Conservation (phyloP, 371 early-diverging fungal genomes). For the Mortierella sp. region DNA sequence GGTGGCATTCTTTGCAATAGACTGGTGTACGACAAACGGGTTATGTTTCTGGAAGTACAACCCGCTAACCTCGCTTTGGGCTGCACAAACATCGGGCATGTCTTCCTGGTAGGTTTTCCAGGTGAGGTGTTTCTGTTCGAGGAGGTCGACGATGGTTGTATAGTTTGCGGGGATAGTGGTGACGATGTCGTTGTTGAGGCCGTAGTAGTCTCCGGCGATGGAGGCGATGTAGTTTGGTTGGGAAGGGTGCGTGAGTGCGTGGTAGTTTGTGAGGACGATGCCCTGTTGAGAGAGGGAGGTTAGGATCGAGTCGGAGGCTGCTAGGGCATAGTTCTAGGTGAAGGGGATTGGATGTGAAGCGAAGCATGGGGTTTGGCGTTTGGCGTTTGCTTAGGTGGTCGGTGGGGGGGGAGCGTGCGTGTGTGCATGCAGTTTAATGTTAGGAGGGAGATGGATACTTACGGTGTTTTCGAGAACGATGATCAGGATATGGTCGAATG, state of each 20-base stretch:
- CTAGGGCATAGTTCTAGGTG: conserved; percentile 1
- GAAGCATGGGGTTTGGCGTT: background rate
- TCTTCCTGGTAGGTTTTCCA: conserved; percentile 77
- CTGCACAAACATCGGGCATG: conserved; percentile 58
- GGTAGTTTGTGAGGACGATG: conserved; percentile 24
- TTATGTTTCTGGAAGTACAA: conserved; percentile 66
- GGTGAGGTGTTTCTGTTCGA: conserved; percentile 67
- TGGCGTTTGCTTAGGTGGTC: no score
- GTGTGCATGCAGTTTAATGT: background rate
- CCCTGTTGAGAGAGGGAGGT: background rate
- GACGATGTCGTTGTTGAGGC: conserved; percentile 53
- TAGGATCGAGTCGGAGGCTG: conserved; percentile 11
- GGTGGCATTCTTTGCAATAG: conserved; percentile 55
- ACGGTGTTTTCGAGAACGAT: conserved; percentile 31
- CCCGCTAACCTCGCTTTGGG: no score
- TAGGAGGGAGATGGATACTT: conserved; percentile 10
- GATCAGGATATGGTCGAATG: conserved; percentile 51
- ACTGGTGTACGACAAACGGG: conserved; percentile 66
- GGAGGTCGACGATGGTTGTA: conserved; percentile 64
- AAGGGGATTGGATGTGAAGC: background rate
- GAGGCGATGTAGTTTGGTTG: conserved; percentile 56
- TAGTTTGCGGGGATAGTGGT: conserved; percentile 50
- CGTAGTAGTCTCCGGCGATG: conserved; percentile 59
- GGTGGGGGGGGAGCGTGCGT: no score
- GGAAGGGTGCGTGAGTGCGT: conserved; percentile 58